Evolutionary conservation across 805 yeast species (phyloP), one percentile per base, ranked within the genome.

Genomic region (Barnettozyma wickerhamii): DNA sequence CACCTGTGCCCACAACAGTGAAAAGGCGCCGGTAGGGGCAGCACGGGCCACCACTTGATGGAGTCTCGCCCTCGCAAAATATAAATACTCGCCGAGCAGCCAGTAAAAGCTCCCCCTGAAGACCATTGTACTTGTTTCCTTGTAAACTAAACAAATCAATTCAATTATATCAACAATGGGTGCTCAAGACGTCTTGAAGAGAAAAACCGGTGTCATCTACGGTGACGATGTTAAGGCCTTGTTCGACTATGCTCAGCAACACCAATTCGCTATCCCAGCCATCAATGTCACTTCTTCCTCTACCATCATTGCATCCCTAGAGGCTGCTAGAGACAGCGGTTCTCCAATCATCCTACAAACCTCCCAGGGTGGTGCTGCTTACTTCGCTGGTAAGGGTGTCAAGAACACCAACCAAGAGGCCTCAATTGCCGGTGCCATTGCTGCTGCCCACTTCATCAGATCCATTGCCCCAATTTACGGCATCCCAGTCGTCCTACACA

Each of bases 301-400:
- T 46, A 91, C 97, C 50, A 98, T 82, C 45, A 84, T 88, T 65
- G 96, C 97, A 58, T 96, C 97, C 49, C 75, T 93, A 60, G 95
- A 93, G 71, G 96, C 97, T 52, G 96, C 97, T 48, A 87, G 95
- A 70, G 97, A 93, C 71, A 77, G 74, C 73, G 78, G 84, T 56
- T 79, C 96, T 49, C 99, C 99, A 74, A 89, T 93, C 72, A 87
- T 93, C 66, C 74, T 93, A 65, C 99, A 93, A 75, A 81, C 91
- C 57, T 91, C 98, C 48, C 89, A 93, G 71, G 99, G 99, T 75
- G 99, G 99, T 77, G 95, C 99, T 56, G 98, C 98, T 51, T 93
- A 81, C 87, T 93, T 93, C 67, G 99, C 99, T 52, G 99, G 99
- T 75, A 93, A 93, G 81, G 99, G 98, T 75, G 89, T 93, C 57